phyloP scores from a whole-genome alignment of 2,329 filamentous ascomycete species.

The Colletotrichum tropicale region DNA sequence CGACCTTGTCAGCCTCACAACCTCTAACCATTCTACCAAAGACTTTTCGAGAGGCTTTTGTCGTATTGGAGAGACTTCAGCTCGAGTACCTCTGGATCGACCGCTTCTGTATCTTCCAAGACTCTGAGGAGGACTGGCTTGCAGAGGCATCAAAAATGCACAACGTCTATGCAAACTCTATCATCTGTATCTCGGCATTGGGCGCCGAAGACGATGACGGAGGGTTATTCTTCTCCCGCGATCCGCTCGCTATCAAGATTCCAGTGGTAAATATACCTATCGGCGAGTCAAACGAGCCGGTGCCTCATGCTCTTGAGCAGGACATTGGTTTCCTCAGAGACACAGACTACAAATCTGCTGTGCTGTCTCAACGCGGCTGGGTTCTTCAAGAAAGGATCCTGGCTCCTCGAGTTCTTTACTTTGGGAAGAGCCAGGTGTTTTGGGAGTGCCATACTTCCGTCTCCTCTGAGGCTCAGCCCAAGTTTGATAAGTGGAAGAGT shows the following conservation, averaged over 20 bases:
- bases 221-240: not conserved
- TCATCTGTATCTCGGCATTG: not conserved
- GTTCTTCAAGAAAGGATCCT: not conserved
- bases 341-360: not conserved
- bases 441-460: not conserved
- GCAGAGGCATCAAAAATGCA: not conserved
- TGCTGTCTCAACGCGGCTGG: not conserved
- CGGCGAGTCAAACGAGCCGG: not conserved
- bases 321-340: not conserved
- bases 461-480: not conserved
- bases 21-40: not conserved
- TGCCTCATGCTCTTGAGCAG: not conserved
- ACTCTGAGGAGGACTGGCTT: not conserved
- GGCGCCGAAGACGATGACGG: not conserved
- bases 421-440: not conserved
- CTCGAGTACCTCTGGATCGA: not conserved
- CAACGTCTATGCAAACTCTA: not conserved
- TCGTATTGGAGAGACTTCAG: not conserved
- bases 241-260: not conserved
- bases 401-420: not conserved
- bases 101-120: not conserved
- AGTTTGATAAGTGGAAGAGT: not conserved
- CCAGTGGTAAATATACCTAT: not conserved
- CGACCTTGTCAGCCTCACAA: not conserved
- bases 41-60: not conserved